Evolutionary conservation across 148 eudicot genomes (phyloP), one percentile per base, ranked within the genome.

Genomic region (Rhododendron mucronatum): DNA sequence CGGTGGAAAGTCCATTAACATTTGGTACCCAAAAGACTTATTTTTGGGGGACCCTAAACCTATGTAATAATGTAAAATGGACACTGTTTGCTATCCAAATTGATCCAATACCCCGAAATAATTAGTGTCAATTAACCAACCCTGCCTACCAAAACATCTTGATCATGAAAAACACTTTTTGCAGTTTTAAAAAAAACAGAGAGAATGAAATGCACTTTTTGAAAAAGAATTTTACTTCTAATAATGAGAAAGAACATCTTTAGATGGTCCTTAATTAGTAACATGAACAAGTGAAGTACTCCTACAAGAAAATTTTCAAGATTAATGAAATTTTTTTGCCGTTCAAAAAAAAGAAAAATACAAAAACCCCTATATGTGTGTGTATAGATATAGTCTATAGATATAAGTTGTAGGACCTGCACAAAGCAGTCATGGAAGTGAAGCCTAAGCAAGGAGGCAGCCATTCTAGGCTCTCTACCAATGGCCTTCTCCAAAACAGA

Each of bases 351-450:
- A 41, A 41, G 45, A 26, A 69, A 11, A 69, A 28, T 69, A 69
- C 37, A 26, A 69, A 69, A 69, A 12, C 5, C 16, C 37, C 13
- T 13, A 39, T 5, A 26, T 26, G n/a, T 20, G 3, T 7, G 51
- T 23, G 13, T 78, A 11, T n/a, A 28, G 3, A 28, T 69, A 14
- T 1, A 28, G 30, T 23, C 30, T 69, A 28, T 33, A 30, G 28
- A 55, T 39, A 30, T 33, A 81, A 82, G 6, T 18, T 2, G 48
- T 18, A 81, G 69, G 82, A 95, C 99, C 97, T 96, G 95, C 69
- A 92, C 96, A 86, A 96, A 96, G 91, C 97, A 94, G 83, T 95
- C 99, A 82, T 96, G 99, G 63, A 96, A 94, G 69, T 95, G 98
- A 67, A 96, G 95, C 87, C 99, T 88, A 13, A 95, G 95, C 88